These are phyloP conservation scores for Lomentospora prolificans DNA, from an alignment of 2,329 filamentous ascomycete species.

Conservation along the genomic window DNA sequence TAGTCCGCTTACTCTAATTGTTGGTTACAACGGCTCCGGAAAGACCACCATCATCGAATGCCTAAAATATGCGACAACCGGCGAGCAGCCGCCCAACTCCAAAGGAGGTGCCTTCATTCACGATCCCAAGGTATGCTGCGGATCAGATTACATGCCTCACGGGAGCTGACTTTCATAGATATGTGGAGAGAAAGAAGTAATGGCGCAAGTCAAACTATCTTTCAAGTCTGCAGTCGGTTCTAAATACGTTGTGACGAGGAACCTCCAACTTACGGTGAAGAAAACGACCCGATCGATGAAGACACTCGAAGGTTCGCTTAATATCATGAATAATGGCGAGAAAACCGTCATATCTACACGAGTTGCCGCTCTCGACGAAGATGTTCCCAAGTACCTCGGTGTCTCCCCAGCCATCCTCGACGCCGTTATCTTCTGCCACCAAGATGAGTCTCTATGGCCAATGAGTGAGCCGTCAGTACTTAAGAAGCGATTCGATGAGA, in stretches of 20 bases:
- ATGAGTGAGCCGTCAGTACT: conserved; percentile 77
- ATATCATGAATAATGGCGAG: conserved; percentile 71
- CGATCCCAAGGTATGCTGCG: conserved; percentile 64
- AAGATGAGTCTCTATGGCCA: conserved; percentile 95
- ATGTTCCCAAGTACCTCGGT: conserved; percentile 78
- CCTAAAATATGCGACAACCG: conserved; percentile 95
- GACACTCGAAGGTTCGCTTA: conserved; percentile 71
- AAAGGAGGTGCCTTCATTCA: conserved; percentile 89
- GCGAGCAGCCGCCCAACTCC: conserved; percentile 85
- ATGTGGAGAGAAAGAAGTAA: conserved; percentile 74
- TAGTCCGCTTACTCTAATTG: conserved; percentile 86
- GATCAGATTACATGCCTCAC: not conserved
- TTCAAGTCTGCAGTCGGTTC: conserved; percentile 72
- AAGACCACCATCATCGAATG: conserved; percentile 99
- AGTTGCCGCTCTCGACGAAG: conserved; percentile 69
- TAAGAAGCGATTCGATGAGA: conserved; percentile 94
- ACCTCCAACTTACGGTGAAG: conserved; percentile 76
- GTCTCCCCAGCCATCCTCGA: conserved; percentile 86
- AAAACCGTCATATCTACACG: conserved; percentile 68
- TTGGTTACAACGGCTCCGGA: conserved; percentile 93
- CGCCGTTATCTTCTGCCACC: conserved; percentile 95
- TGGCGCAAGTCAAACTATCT: conserved; percentile 83
- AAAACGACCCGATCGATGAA: conserved; percentile 69
- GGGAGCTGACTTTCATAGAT: not conserved
- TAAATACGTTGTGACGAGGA: conserved; percentile 75